Conservation (phyloP, 257 asterid genomes). For the Lantana camara region DNA sequence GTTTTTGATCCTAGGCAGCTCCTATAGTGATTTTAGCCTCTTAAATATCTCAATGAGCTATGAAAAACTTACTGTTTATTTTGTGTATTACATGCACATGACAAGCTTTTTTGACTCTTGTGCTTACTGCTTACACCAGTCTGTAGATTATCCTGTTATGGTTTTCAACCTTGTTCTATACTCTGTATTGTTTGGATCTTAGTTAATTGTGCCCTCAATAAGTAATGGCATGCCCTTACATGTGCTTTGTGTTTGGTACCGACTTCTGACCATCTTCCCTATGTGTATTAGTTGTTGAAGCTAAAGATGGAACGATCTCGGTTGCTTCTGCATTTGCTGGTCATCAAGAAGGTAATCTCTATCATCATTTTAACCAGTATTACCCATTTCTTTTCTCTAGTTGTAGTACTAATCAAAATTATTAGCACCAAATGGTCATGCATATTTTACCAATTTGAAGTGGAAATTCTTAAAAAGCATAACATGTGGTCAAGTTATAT, state of each 20-base stretch:
- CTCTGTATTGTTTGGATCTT: neutral
- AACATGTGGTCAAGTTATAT: constrained; percentile 13
- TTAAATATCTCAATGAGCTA: constrained; percentile 3
- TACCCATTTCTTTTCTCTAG: neutral
- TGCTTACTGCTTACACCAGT: neutral
- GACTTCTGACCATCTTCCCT: constrained; percentile 19
- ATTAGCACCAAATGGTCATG: neutral
- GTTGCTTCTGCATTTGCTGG: constrained; percentile 84
- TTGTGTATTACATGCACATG: neutral
- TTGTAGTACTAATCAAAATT: constrained; percentile 3
- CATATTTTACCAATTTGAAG: constrained; percentile 2
- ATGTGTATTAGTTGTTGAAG: constrained; percentile 56
- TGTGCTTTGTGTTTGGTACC: constrained; percentile 2
- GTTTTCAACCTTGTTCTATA: neutral
- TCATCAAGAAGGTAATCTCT: constrained; percentile 71
- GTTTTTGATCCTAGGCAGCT: constrained; percentile 5
- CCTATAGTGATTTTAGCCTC: neutral
- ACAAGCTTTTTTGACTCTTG: neutral
- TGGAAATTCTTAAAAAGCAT: neutral
- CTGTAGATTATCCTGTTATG: neutral
- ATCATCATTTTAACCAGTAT: neutral
- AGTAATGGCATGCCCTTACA: constrained; percentile 6
- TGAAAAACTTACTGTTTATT: constrained; percentile 11
- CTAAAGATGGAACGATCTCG: constrained; percentile 74
- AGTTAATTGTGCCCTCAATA: constrained; percentile 18